Conservation (phyloP, 345 rosid genomes). For the Euphorbia peplus region DNA sequence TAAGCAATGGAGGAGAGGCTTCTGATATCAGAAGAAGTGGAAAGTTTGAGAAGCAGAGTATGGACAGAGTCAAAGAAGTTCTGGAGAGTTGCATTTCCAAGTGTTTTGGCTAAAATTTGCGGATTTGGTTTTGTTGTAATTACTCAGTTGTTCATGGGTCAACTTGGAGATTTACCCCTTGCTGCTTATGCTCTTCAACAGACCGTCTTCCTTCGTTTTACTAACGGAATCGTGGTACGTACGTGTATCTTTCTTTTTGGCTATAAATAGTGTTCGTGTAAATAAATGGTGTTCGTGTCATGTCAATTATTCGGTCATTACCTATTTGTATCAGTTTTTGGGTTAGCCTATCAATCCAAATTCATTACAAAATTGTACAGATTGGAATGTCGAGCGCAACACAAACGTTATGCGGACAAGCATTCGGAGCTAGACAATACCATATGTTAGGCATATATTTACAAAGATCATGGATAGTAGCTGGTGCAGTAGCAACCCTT, state of each 20-base stretch:
- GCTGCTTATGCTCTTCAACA: slow-evolving; percentile 38
- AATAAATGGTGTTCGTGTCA: too few relatives aligned
- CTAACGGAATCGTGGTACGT: slow-evolving; percentile 27
- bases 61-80: slow-evolving; percentile 35
- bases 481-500: slow-evolving; percentile 4
- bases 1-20: slow-evolving; percentile 26
- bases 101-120: slow-evolving; percentile 19
- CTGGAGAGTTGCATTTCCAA: slow-evolving; percentile 35
- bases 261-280: too few relatives aligned
- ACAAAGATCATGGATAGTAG: slow-evolving; percentile 30
- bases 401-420: slow-evolving; percentile 41
- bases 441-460: slow-evolving; percentile 36
- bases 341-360: too few relatives aligned
- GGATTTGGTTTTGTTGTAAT: slow-evolving; percentile 24
- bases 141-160: slow-evolving; percentile 30
- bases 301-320: too few relatives aligned
- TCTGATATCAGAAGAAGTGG: slow-evolving; percentile 6
- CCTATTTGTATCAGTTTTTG: too few relatives aligned
- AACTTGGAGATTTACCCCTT: slow-evolving; percentile 25
- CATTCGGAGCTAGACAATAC: slow-evolving; percentile 35
- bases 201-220: slow-evolving; percentile 24
- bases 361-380: too few relatives aligned
- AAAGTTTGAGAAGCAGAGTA: slow-evolving; percentile 5
- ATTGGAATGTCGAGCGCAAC: slow-evolving; percentile 44
- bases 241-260: too few relatives aligned